Conservation (phyloP, 2,329 filamentous ascomycete species). For the Nigrospora oryzae region DNA sequence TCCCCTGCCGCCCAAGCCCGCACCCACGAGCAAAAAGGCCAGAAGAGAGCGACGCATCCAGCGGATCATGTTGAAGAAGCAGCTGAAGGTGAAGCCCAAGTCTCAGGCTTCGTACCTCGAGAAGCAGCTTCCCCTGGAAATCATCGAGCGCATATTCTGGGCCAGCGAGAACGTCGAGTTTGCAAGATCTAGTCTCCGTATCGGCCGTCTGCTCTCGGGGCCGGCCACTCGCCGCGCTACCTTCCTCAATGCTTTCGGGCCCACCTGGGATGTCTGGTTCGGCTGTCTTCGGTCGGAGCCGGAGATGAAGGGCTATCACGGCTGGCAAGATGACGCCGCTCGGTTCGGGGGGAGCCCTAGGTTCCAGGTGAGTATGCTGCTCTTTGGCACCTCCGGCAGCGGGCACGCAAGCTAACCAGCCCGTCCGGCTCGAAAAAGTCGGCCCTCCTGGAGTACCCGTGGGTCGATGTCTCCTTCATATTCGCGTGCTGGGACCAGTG, state of each 20-base stretch:
- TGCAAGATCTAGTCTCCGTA: conserved; percentile 30
- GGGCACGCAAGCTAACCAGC: background rate
- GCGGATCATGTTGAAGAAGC: background rate
- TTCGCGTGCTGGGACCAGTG: conserved; percentile 39
- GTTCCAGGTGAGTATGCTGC: conserved; percentile 30
- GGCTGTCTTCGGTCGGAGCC: conserved; percentile 16
- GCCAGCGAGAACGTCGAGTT: conserved; percentile 40
- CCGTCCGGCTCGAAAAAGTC: conserved; percentile 22
- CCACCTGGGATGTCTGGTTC: conserved; percentile 29
- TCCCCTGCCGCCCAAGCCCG: background rate
- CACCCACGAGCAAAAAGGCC: background rate
- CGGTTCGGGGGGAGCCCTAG: conserved; percentile 26
- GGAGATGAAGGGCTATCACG: conserved; percentile 8
- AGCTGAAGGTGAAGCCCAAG: conserved; percentile 2
- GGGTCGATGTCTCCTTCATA: conserved; percentile 35
- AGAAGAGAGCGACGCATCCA: background rate
- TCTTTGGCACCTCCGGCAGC: background rate
- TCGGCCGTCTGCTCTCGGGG: conserved; percentile 38
- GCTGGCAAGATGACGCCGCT: conserved; percentile 21
- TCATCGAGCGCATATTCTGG: conserved; percentile 44
- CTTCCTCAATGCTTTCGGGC: conserved; percentile 26
- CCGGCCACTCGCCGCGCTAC: conserved; percentile 22
- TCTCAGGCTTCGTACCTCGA: conserved; percentile 17
- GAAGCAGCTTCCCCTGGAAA: conserved; percentile 37
- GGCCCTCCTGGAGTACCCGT: conserved; percentile 31